Evolutionary conservation across 2,329 filamentous ascomycete species (phyloP).

Genomic region (Arthroderma uncinatum): DNA sequence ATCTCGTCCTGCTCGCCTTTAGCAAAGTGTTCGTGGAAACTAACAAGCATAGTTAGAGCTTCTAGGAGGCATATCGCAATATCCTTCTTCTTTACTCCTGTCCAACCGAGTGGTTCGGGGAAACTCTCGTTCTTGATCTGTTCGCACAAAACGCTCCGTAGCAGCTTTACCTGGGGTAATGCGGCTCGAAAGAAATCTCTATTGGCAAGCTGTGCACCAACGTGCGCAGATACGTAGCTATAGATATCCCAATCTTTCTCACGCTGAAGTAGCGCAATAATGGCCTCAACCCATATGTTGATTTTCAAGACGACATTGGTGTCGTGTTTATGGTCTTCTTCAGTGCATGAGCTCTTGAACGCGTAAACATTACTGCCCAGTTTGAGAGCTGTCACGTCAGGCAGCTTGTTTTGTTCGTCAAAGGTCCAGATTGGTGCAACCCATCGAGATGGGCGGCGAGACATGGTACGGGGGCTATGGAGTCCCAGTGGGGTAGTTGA

Average conservation of each 20-base stretch:
- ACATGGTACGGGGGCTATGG: constrained; percentile 25
- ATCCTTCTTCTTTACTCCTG: constrained; percentile 73
- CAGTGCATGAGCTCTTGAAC: constrained; percentile 31
- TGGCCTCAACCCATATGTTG: constrained; percentile 62
- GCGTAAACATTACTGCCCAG: constrained; percentile 44
- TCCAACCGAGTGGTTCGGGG: constrained; percentile 67
- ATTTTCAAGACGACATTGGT: constrained; percentile 46
- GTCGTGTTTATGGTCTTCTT: constrained; percentile 19
- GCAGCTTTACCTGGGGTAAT: constrained; percentile 60
- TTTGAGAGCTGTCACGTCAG: constrained; percentile 40
- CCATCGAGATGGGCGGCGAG: constrained; percentile 25
- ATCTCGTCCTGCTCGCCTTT: constrained; percentile 83
- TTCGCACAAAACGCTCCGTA: constrained; percentile 69
- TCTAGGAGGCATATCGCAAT: constrained; percentile 83
- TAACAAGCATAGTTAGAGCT: constrained; percentile 73
- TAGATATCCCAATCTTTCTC: constrained; percentile 84
- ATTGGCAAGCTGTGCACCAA: constrained; percentile 81
- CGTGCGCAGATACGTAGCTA: constrained; percentile 75
- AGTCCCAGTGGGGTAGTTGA: constrained; percentile 24
- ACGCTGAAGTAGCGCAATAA: constrained; percentile 61
- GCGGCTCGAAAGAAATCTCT: constrained; percentile 70
- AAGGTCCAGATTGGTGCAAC: constrained; percentile 47
- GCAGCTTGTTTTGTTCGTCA: constrained; percentile 42
- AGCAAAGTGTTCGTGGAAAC: constrained; percentile 76
- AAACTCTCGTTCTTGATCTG: constrained; percentile 68